These are phyloP conservation scores for Ophiocordyceps sinensis DNA, from an alignment of 2,329 filamentous ascomycete species.

Conservation along the genomic window DNA sequence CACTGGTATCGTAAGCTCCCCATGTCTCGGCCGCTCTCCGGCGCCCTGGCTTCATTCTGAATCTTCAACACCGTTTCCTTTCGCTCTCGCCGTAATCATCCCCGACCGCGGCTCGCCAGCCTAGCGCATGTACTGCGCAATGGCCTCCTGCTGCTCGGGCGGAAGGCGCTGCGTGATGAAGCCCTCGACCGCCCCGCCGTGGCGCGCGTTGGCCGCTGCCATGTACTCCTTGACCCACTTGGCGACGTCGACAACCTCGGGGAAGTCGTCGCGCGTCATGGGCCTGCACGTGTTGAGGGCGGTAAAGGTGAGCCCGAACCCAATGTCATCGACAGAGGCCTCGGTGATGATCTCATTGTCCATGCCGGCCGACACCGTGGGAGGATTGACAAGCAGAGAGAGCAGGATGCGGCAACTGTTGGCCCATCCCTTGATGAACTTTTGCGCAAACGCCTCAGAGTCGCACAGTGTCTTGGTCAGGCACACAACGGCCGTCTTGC, in stretches of 20 bases:
- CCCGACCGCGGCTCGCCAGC: neutral
- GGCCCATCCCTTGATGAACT: constrained; percentile 80
- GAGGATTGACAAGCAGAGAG: constrained; percentile 78
- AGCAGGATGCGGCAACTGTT: constrained; percentile 83
- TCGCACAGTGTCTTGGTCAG: constrained; percentile 85
- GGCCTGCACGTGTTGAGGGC: constrained; percentile 81
- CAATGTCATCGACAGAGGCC: constrained; percentile 85
- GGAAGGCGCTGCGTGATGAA: constrained; percentile 61
- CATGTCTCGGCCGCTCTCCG: no score
- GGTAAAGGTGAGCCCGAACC: constrained; percentile 90
- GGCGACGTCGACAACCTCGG: constrained; percentile 65
- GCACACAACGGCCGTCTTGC: constrained; percentile 85
- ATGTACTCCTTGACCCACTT: constrained; percentile 76
- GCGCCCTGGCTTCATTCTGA: neutral
- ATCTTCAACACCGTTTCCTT: neutral
- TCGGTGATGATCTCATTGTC: constrained; percentile 71
- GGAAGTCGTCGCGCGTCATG: constrained; percentile 63
- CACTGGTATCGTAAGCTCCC: no score
- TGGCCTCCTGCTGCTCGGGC: constrained; percentile 40
- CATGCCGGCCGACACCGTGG: constrained; percentile 45
- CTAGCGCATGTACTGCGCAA: constrained; percentile 36
- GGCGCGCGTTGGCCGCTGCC: constrained; percentile 60
- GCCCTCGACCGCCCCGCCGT: constrained; percentile 52
- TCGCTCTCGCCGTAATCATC: neutral
- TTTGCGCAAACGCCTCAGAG: constrained; percentile 67